Evolutionary conservation across 805 yeast species (phyloP), one percentile per base, ranked within the genome.

Genomic region (Yarrowia sp.): DNA sequence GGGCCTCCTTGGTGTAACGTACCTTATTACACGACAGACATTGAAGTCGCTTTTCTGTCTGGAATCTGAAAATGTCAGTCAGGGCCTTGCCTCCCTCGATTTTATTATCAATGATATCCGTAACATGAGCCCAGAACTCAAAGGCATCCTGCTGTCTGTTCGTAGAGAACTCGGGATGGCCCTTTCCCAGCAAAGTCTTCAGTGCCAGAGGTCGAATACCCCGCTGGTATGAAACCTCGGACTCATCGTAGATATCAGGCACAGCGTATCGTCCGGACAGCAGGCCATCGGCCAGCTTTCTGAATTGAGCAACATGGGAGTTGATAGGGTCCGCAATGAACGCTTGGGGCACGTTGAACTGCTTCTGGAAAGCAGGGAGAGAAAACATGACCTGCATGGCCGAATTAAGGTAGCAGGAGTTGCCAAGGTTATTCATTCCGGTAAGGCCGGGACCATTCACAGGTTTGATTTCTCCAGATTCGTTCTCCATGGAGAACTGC

Each of bases 101-200:
- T 26, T 62, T 65, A 33, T 67, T 65, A 1, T 70, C 92, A 28
- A 92, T 74, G 67, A 83, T 81, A 65, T 87, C 88, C 30, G 86
- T 71, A 9, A 93, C 74, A 72, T 85, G 88, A 5, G 84, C 76
- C 75, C 92, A 82, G 72, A 92, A 95, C 74, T 95, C 99, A 78
- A 86, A 89, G 0, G 98, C 95, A 78, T 95, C 99, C 74, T 95
- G 99, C 73, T 95, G 99, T 69, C 86, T 84, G 81, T 87, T 89
- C 0, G 96, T 86, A 49, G 86, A 80, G 70, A 95, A 95, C 71
- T 95, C 99, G 17, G 80, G 80, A 74, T 95, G 96, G 38, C 84
- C 84, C 59, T 82, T 82, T 3, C 97, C 97, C 62, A 95, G 79
- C 26, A 91, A 77, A 9, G 83, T 78, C 73, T 93, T 93, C 75